Evolutionary conservation across 2,329 filamentous ascomycete genomes (phyloP), one percentile per base, ranked within the genome.

Genomic region (Helminthosporium solani): DNA sequence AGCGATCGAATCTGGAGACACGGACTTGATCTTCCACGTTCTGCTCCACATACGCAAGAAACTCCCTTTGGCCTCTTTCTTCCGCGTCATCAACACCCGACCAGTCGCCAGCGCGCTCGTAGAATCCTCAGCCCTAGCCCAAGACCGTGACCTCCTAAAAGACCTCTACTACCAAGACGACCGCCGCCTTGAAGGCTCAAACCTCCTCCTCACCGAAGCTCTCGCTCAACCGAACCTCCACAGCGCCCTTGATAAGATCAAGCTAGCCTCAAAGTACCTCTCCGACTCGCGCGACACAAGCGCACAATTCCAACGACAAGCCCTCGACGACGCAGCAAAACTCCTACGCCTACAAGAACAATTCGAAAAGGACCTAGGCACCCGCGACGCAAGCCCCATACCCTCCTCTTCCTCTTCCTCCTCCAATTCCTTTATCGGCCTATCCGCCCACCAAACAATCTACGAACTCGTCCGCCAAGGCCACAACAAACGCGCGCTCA

Each of bases 91-190:
- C 72, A 96, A 91, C 68, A 83, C 80, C 42, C 84, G 91, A 1
- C 90, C 92, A 0, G 80, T 89, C 20, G 94, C 94, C 3, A 90
- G 89, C 2, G 89, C 94, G 0, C 80, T 99, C 9, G 88, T 99
- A 19, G 94, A 99, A 70, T 82, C 90, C 1, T 86, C 86, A 0
- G 92, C 94, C 0, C 77, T 80, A 40, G 83, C 88, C 40, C 87
- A 95, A 60, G 90, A 95, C 59, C 79, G 82, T 0, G 84, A 87
- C 43, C 71, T 99, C 18, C 81, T 99, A 20, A 99, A 97, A 63
- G 94, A 97, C 64, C 77, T 99, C 3, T 99, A 94, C 73, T 99
- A 99, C 67, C 94, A 97, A 72, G 94, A 97, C 61, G 94, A 99
- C 67, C 84, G 92, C 4, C 83, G 91, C 3, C 76, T 90, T 4